phyloP scores from a whole-genome alignment of 2,329 filamentous ascomycete genomes.

The Aspergillus pseudoviridinutans region DNA sequence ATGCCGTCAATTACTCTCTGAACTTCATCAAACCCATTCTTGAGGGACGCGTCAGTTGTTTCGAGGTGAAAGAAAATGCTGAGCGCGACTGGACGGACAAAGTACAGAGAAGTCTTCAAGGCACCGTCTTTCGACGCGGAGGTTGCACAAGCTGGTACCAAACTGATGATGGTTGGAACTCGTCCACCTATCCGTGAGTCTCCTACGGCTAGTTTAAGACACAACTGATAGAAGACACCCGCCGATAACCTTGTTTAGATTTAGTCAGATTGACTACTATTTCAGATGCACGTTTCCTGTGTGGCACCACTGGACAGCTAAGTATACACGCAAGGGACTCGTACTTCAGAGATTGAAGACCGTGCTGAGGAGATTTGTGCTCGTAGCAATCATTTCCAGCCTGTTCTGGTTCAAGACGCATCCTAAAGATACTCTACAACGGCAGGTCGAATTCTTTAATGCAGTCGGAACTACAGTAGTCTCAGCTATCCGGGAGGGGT shows the following conservation, averaged over 20 bases:
- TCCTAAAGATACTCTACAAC: conserved; percentile 3
- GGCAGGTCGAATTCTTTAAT: conserved; percentile 7
- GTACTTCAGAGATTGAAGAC: conserved; percentile 23
- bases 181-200: conserved; percentile 44
- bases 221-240: background rate
- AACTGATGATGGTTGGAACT: conserved; percentile 47
- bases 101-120: conserved; percentile 45
- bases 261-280: conserved; percentile 50
- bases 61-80: conserved; percentile 48
- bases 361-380: conserved; percentile 15
- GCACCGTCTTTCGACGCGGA: conserved; percentile 46
- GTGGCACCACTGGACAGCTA: conserved; percentile 53
- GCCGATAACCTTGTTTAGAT: conserved; percentile 26
- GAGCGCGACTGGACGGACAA: conserved; percentile 46
- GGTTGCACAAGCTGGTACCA: conserved; percentile 51
- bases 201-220: background rate
- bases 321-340: conserved; percentile 48
- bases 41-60: conserved; percentile 40
- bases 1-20: conserved; percentile 57
- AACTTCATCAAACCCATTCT: conserved; percentile 56
- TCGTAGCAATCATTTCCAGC: conserved; percentile 16
- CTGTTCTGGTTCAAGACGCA: conserved; percentile 8
- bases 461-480: conserved; percentile 11
- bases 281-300: conserved; percentile 50
- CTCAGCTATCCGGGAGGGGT: conserved; percentile 2